These are phyloP conservation scores for Raffaelea albimanens DNA, from an alignment of 2,329 filamentous ascomycete genomes.

Conservation along the genomic window DNA sequence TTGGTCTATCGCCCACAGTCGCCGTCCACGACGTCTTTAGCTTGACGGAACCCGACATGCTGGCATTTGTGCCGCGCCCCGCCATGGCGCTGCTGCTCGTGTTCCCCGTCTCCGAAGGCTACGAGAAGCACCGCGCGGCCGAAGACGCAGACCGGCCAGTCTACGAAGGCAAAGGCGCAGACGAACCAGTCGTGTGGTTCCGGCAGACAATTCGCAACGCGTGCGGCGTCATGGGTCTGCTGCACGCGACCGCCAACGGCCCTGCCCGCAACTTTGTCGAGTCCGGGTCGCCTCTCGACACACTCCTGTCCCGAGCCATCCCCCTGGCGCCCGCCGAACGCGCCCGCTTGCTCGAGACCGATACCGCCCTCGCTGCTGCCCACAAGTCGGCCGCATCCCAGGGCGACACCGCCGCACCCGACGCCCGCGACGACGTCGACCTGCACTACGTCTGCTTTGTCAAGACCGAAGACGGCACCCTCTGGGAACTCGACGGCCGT, in stretches of 20 bases:
- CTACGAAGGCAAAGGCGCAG: constrained; percentile 58
- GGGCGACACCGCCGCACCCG: constrained; percentile 72
- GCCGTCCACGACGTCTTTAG: constrained; percentile 87
- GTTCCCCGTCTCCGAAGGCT: constrained; percentile 72
- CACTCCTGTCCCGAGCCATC: constrained; percentile 60
- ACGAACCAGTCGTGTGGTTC: constrained; percentile 84
- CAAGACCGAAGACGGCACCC: constrained; percentile 55
- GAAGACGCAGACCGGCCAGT: constrained; percentile 59
- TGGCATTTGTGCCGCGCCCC: constrained; percentile 80
- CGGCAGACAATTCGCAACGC: constrained; percentile 90
- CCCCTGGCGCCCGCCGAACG: constrained; percentile 57
- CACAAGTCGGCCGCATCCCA: constrained; percentile 67
- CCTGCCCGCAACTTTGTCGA: constrained; percentile 54
- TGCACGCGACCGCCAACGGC: constrained; percentile 78
- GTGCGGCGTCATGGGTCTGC: constrained; percentile 79
- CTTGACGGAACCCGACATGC: constrained; percentile 73
- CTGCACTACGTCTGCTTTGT: constrained; percentile 95
- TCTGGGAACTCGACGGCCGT: constrained; percentile 53
- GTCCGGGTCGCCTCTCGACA: constrained; percentile 46
- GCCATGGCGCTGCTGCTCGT: constrained; percentile 84
- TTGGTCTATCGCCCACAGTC: constrained; percentile 71
- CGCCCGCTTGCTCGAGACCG: constrained; percentile 67
- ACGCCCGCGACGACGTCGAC: constrained; percentile 74
- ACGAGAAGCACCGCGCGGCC: constrained; percentile 64
- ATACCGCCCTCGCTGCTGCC: constrained; percentile 63